phyloP scores from a whole-genome alignment of 768 basidiomycete genomes.

The Rhodotorula paludigena region DNA sequence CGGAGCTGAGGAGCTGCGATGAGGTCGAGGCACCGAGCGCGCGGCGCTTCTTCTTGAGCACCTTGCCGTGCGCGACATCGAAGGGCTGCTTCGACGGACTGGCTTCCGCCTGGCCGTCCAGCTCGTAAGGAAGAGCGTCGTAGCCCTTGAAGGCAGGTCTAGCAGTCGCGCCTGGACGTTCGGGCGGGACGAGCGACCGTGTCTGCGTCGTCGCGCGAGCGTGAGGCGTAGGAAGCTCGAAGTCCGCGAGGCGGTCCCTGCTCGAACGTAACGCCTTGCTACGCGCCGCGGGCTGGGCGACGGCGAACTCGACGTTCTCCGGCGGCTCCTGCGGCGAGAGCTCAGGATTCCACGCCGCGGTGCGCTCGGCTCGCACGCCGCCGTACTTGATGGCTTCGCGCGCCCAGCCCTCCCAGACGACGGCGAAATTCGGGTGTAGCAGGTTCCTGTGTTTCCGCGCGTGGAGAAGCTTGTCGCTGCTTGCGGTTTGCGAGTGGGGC shows the following conservation, averaged over 20 bases:
- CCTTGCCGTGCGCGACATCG: constrained; percentile 17
- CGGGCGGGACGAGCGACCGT: neutral
- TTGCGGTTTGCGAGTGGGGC: constrained; percentile 15
- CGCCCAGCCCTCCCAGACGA: constrained; percentile 37
- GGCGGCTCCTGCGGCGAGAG: neutral
- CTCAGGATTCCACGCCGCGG: neutral
- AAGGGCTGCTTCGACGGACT: neutral
- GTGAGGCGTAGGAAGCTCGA: neutral
- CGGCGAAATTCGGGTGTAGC: constrained; percentile 1
- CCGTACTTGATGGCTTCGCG: constrained; percentile 21
- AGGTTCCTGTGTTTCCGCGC: neutral
- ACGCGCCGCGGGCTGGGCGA: too few species aligned
- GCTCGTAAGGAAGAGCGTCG: constrained; percentile 1
- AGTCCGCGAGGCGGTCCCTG: too few species aligned
- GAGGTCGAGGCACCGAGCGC: neutral
- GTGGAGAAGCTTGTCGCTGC: constrained; percentile 21
- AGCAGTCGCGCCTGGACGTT: too few species aligned
- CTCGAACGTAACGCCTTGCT: too few species aligned
- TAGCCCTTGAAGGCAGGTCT: constrained; percentile 6
- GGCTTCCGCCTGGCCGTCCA: neutral
- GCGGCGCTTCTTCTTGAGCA: constrained; percentile 24
- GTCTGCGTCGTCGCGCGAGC: neutral
- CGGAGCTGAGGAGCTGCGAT: neutral
- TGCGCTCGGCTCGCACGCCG: neutral
- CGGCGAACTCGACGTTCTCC: neutral